Evolutionary conservation across 306 rosid species (phyloP).

Genomic region (Cicer arietinum): DNA sequence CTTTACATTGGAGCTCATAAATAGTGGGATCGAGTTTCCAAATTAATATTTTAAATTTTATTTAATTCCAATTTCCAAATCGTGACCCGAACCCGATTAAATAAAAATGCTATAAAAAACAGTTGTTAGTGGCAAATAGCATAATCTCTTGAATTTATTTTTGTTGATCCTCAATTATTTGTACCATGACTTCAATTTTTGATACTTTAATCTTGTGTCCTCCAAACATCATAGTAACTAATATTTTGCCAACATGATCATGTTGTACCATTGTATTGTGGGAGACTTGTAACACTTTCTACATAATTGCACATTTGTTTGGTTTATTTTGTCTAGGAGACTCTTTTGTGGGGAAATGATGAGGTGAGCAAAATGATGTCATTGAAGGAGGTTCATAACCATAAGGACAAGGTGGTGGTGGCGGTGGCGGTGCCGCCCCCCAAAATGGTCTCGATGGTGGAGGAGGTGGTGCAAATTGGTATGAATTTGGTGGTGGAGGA

Average conservation of each 20-base stretch:
- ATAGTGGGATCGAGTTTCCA: too few species aligned
- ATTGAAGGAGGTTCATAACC: constrained; percentile 15
- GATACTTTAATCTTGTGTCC: neutral
- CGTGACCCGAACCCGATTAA: too few species aligned
- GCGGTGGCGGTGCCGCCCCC: neutral
- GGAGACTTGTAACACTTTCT: neutral
- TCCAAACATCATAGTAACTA: neutral
- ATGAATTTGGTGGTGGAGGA: neutral
- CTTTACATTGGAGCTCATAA: too few species aligned
- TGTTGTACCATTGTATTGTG: too few species aligned
- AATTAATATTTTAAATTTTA: too few species aligned
- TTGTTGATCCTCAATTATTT: too few species aligned
- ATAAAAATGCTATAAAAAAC: too few species aligned
- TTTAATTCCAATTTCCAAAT: too few species aligned
- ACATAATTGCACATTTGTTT: constrained; percentile 39
- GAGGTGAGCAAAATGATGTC: neutral
- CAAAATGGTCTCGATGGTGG: neutral
- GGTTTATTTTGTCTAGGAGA: neutral
- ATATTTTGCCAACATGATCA: neutral
- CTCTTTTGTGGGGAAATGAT: neutral
- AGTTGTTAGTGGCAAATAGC: too few species aligned
- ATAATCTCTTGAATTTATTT: too few species aligned
- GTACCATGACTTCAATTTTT: too few species aligned
- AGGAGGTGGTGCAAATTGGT: neutral
- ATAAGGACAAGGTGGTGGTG: constrained; percentile 15